Evolutionary conservation across 345 rosid genomes (phyloP).

Genomic region (Gossypium herbaceum): DNA sequence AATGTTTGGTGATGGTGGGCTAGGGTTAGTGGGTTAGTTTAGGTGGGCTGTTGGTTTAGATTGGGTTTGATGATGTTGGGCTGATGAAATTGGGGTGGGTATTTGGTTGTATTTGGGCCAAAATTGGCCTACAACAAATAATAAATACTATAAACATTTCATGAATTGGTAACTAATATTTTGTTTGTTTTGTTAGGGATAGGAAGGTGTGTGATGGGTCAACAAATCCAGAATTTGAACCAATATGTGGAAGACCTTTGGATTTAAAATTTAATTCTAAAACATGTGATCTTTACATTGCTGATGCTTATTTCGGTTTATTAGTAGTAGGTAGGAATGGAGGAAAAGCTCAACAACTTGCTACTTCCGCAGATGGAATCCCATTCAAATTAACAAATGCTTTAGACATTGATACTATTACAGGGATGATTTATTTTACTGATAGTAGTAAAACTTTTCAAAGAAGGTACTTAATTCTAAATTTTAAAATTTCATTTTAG

Average conservation of each 20-base stretch:
- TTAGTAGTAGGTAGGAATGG: slow-evolving; percentile 37
- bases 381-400: slow-evolving; percentile 40
- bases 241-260: slow-evolving; percentile 49
- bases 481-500: background rate
- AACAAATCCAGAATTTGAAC: slow-evolving; percentile 26
- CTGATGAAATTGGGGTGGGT: no score
- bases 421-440: slow-evolving; percentile 47
- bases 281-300: slow-evolving; percentile 54
- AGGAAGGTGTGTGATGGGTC: slow-evolving; percentile 40
- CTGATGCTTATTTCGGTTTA: slow-evolving; percentile 57
- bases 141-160: no score
- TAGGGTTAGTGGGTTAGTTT: no score
- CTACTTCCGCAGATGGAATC: slow-evolving; percentile 30
- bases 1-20: no score
- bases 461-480: slow-evolving; percentile 31
- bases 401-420: slow-evolving; percentile 37
- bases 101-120: no score
- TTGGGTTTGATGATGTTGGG: no score
- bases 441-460: slow-evolving; percentile 40
- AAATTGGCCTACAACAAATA: no score
- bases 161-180: background rate
- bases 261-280: slow-evolving; percentile 38
- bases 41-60: no score
- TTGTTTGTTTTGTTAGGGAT: slow-evolving; percentile 18
- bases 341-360: slow-evolving; percentile 37